Conservation (phyloP, 352 stramenopile species). For the Saprolegnia parasitica region DNA sequence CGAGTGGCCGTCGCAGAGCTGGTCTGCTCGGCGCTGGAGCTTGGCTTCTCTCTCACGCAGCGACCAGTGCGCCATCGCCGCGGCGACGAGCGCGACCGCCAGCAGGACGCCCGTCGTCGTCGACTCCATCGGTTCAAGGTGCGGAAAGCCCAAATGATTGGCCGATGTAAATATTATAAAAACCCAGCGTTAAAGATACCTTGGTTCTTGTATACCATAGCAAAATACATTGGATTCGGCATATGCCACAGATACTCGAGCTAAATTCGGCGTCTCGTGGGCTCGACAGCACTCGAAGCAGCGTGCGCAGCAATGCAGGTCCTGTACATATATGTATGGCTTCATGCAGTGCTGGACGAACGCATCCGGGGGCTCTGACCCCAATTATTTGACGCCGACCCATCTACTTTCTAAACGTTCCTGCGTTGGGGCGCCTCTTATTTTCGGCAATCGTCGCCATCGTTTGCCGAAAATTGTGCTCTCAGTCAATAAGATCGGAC, state of each 20-base stretch:
- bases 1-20: constrained; percentile 57
- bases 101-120: neutral
- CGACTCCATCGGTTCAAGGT: neutral
- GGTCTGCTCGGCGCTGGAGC: constrained; percentile 23
- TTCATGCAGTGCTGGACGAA: no score
- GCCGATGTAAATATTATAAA: neutral
- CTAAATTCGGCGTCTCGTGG: no score
- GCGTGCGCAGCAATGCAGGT: no score
- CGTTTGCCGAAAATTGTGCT: neutral
- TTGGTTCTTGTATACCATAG: no score
- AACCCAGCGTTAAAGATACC: neutral
- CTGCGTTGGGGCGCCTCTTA: neutral
- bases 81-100: neutral
- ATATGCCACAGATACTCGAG: no score
- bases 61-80: neutral
- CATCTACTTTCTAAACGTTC: no score
- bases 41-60: constrained; percentile 32
- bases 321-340: no score
- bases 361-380: no score
- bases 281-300: no score
- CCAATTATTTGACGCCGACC: no score
- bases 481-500: neutral
- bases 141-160: neutral
- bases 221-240: no score
- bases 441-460: neutral